Percentiles rank a stretch among this genome's conserved stretches.
Conservation (phyloP, 371 early-diverging fungal genomes). For the Mortierella sp. region DNA sequence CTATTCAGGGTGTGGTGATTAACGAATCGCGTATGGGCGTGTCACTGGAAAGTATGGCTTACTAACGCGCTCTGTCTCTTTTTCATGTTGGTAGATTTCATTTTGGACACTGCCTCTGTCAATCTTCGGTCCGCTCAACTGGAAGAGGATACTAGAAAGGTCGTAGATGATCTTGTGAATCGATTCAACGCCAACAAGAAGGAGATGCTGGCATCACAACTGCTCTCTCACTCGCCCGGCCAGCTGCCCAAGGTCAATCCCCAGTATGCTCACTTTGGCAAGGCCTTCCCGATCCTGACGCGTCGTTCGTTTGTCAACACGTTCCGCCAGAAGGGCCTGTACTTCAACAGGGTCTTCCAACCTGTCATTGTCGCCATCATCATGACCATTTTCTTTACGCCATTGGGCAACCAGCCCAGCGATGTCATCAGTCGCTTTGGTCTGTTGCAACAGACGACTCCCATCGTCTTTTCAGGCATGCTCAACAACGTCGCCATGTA, state of each 20-base stretch:
- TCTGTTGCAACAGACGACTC: conserved; percentile 47
- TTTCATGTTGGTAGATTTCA: conserved; percentile 29
- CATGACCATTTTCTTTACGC: conserved; percentile 45
- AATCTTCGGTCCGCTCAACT: conserved; percentile 35
- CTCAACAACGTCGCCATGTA: conserved; percentile 55
- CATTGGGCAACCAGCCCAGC: conserved; percentile 30
- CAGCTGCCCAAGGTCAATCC: conserved; percentile 39
- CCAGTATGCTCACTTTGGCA: conserved; percentile 33
- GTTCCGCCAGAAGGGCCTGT: conserved; percentile 51
- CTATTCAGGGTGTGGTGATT: no score
- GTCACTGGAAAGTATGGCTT: not conserved
- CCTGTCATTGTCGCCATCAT: conserved; percentile 36
- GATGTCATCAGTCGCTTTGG: conserved; percentile 43
- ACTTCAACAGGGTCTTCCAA: conserved; percentile 40
- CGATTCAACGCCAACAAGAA: conserved; percentile 39
- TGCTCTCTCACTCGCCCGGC: conserved; percentile 17
- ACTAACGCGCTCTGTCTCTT: not conserved
- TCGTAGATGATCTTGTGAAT: conserved; percentile 31
- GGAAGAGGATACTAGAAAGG: conserved; percentile 36
- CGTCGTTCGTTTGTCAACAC: conserved; percentile 48
- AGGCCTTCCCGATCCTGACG: conserved; percentile 48
- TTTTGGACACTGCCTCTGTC: conserved; percentile 51
- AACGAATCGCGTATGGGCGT: not conserved
- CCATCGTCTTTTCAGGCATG: conserved; percentile 53
- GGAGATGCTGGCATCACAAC: conserved; percentile 37